Conservation (phyloP, 2,329 filamentous ascomycete genomes). For the Colletotrichum tofieldiae region DNA sequence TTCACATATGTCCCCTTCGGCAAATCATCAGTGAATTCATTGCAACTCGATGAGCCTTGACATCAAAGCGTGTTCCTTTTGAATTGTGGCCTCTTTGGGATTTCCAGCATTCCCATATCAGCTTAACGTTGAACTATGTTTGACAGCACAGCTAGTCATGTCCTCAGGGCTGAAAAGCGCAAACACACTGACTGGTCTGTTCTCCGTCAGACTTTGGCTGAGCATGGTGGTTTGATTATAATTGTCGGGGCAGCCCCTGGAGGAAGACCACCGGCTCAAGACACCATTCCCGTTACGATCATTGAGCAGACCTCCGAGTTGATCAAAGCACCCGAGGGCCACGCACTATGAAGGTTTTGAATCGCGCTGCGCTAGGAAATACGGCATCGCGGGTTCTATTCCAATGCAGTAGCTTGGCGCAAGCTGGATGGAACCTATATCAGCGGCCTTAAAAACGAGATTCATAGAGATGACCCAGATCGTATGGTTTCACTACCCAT, state of each 20-base stretch:
- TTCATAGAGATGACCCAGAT: conserved; percentile 57
- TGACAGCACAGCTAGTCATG: conserved; percentile 18
- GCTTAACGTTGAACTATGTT: background rate
- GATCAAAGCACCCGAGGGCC: conserved; percentile 71
- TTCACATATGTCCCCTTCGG: background rate
- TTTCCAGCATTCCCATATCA: background rate
- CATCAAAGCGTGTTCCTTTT: background rate
- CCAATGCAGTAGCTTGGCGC: conserved; percentile 59
- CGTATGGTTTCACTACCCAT: conserved; percentile 57
- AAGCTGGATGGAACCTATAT: conserved; percentile 53
- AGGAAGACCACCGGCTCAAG: conserved; percentile 64
- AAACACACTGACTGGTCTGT: background rate
- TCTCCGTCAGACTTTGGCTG: background rate
- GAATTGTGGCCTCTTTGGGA: accelerated
- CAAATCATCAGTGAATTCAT: background rate
- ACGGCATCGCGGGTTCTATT: conserved; percentile 54
- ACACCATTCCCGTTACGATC: conserved; percentile 66
- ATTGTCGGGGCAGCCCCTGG: conserved; percentile 66
- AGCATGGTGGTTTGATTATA: conserved; percentile 44
- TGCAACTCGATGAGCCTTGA: background rate
- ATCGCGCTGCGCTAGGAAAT: conserved; percentile 71
- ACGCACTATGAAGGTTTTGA: conserved; percentile 72
- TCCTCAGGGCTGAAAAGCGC: conserved; percentile 1
- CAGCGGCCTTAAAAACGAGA: conserved; percentile 54
- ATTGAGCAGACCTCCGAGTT: conserved; percentile 69